These are phyloP conservation scores for Eucalyptus microcorys DNA, from an alignment of 345 rosid genomes.

Conservation along the genomic window DNA sequence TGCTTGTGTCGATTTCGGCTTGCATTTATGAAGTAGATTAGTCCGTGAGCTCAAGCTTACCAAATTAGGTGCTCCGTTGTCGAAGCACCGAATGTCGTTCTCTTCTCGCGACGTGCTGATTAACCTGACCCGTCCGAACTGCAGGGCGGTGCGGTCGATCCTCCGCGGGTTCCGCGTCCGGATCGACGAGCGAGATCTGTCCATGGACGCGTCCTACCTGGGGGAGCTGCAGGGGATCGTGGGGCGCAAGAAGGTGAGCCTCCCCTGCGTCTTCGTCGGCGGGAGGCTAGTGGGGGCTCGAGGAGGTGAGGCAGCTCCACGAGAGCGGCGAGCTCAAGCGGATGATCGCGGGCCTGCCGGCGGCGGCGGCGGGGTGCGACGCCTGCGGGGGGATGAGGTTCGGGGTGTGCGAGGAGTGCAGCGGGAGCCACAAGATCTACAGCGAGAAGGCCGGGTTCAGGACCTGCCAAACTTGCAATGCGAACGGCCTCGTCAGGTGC, in stretches of 20 bases:
- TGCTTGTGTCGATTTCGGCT: neutral
- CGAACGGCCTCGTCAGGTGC: constrained; percentile 27
- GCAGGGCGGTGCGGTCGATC: constrained; percentile 45
- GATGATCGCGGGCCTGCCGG: constrained; percentile 5
- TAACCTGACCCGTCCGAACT: neutral
- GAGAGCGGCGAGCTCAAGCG: constrained; percentile 28
- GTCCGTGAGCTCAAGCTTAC: neutral
- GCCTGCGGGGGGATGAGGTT: constrained; percentile 30
- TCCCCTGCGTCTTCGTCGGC: constrained; percentile 21
- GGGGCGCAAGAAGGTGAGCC: neutral
- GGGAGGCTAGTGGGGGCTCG: constrained; percentile 21
- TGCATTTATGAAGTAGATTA: neutral
- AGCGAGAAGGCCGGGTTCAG: constrained; percentile 12
- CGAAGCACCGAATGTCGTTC: neutral
- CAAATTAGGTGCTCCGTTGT: neutral
- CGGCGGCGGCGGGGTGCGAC: neutral
- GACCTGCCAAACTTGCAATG: constrained; percentile 22
- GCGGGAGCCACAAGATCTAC: constrained; percentile 44
- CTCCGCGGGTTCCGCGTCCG: constrained; percentile 36
- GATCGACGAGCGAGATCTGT: constrained; percentile 73
- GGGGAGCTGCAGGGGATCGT: constrained; percentile 42
- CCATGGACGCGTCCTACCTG: constrained; percentile 45
- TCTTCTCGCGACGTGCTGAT: neutral
- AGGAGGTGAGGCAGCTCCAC: constrained; percentile 10
- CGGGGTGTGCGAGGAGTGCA: constrained; percentile 16